phyloP scores from a whole-genome alignment of 2,329 filamentous ascomycete genomes.

The Blastomyces emzantsi region DNA sequence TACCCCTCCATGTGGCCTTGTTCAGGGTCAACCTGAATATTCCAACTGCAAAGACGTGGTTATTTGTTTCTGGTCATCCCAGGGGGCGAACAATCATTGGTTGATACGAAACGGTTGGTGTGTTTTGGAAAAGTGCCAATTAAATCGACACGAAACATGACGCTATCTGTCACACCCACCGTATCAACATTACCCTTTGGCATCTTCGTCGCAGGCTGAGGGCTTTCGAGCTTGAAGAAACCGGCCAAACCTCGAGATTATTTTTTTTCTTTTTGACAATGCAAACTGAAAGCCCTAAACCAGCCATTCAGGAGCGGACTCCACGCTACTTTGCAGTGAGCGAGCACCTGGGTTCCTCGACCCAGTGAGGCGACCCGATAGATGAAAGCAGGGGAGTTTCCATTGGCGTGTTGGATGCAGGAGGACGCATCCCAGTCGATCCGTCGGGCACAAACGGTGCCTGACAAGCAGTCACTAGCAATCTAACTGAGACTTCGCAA shows the following conservation, averaged over 20 bases:
- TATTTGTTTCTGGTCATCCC: conserved; percentile 1
- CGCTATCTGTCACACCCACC: background rate
- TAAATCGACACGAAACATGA: background rate
- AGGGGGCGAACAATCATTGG: background rate
- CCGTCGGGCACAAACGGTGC: conserved; percentile 3
- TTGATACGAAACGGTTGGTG: background rate
- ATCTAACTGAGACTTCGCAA: background rate
- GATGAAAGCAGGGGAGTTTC: background rate
- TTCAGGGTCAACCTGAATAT: background rate
- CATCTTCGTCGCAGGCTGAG: background rate
- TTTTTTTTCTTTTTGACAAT: background rate
- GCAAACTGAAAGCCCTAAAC: background rate
- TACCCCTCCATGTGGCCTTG: background rate
- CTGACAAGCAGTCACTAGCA: background rate
- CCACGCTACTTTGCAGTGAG: background rate
- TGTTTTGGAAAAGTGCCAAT: conserved; percentile 5
- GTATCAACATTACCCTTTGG: background rate
- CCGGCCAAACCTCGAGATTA: background rate
- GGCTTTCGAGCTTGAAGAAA: background rate
- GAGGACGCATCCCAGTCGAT: background rate
- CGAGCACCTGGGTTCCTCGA: background rate
- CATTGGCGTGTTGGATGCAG: background rate
- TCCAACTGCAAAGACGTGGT: background rate
- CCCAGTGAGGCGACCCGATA: background rate
- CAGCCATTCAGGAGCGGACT: background rate